Conservation (phyloP, 2,329 filamentous ascomycete species). For the Penicillium sclerotigenum region DNA sequence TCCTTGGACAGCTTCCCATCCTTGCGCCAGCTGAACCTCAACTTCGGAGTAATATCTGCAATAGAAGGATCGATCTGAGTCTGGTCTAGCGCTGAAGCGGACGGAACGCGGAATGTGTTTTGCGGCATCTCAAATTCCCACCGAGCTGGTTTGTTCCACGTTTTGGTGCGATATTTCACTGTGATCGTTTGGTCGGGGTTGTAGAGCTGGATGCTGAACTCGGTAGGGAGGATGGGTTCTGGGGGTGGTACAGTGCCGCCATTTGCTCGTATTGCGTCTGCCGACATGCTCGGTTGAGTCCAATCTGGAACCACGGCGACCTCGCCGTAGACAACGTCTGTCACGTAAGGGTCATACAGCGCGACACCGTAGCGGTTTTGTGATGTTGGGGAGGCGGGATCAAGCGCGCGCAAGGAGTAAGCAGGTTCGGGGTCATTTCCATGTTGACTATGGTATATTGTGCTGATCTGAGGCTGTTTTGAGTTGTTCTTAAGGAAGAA, state of each 20-base stretch:
- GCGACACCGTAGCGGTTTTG: constrained; percentile 84
- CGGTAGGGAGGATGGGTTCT: constrained; percentile 69
- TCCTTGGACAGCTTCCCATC: constrained; percentile 84
- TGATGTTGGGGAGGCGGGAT: constrained; percentile 66
- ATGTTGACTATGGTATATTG: constrained; percentile 57
- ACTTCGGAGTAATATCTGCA: constrained; percentile 61
- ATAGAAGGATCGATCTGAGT: constrained; percentile 60
- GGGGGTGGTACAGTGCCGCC: constrained; percentile 64
- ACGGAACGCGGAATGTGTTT: constrained; percentile 77
- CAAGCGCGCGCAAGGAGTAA: constrained; percentile 74
- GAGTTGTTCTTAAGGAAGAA: constrained; percentile 58
- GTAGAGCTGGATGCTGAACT: constrained; percentile 85
- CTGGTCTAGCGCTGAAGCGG: constrained; percentile 72
- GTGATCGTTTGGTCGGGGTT: constrained; percentile 82
- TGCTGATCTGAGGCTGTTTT: constrained; percentile 37
- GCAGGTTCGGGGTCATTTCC: constrained; percentile 76
- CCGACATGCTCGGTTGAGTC: constrained; percentile 75
- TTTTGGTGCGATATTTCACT: constrained; percentile 65
- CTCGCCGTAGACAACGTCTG: constrained; percentile 82
- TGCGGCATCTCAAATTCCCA: constrained; percentile 95
- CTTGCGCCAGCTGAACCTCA: constrained; percentile 84
- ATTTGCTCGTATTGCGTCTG: constrained; percentile 71
- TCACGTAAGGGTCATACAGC: constrained; percentile 75
- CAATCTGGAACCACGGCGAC: constrained; percentile 81
- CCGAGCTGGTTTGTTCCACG: constrained; percentile 73